Conservation (phyloP, 768 basidiomycete genomes). For the Hericium coralloides region DNA sequence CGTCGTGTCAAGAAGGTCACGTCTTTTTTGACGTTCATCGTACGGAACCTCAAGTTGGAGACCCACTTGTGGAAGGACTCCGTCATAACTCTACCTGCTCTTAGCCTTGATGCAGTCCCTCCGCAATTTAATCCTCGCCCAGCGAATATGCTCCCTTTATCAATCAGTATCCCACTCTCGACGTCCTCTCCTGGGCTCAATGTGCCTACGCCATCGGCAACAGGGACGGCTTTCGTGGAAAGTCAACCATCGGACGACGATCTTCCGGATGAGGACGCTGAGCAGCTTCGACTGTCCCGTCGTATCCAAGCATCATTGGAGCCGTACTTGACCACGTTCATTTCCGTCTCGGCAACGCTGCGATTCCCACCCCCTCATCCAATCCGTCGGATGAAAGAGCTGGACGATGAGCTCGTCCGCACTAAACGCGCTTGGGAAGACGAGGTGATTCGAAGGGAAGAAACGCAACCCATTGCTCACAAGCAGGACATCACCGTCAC, state of each 20-base stretch:
- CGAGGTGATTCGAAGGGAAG: conserved; percentile 71
- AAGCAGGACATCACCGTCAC: conserved; percentile 4
- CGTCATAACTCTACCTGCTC: conserved; percentile 62
- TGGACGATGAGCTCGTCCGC: conserved; percentile 68
- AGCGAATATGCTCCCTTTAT: not conserved
- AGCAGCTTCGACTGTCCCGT: conserved; percentile 57
- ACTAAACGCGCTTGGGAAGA: conserved; percentile 81
- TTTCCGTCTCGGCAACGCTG: conserved; percentile 89
- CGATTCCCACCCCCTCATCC: conserved; percentile 91
- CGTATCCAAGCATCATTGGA: conserved; percentile 78
- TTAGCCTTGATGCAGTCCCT: conserved; percentile 61
- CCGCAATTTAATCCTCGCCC: conserved; percentile 16
- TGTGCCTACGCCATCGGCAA: not conserved
- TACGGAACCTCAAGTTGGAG: conserved; percentile 89
- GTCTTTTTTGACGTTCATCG: conserved; percentile 85
- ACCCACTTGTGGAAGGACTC: conserved; percentile 91
- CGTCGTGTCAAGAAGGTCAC: conserved; percentile 87
- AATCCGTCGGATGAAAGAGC: conserved; percentile 76
- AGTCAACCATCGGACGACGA: conserved; percentile 11
- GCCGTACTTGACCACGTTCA: conserved; percentile 77
- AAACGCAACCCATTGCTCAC: conserved; percentile 33
- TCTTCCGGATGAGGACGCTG: conserved; percentile 64
- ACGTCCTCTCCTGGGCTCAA: not conserved
- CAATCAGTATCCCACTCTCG: not conserved
- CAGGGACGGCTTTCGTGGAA: not conserved